phyloP scores from a whole-genome alignment of 2,329 filamentous ascomycete species.

The Pseudogymnoascus sp. region DNA sequence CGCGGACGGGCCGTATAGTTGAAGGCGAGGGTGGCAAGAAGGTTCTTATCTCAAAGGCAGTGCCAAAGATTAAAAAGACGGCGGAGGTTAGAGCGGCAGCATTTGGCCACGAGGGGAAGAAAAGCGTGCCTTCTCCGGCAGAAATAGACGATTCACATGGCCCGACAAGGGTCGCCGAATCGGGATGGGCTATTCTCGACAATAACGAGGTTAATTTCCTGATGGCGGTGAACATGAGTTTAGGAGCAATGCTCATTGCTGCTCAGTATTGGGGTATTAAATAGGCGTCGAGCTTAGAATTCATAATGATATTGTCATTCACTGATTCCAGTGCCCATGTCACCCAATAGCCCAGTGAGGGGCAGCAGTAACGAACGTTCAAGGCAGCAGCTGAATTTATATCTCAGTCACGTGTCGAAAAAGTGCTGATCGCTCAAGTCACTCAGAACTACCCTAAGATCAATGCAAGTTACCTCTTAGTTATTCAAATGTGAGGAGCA shows the following conservation, averaged over 20 bases:
- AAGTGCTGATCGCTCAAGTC: too few relatives aligned
- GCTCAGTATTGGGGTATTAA: conserved; percentile 6
- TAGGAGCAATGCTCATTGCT: conserved; percentile 65
- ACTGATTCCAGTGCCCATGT: not conserved
- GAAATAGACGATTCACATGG: conserved; percentile 29
- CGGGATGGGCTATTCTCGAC: conserved; percentile 69
- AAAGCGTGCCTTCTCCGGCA: conserved; percentile 34
- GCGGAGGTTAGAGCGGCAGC: conserved; percentile 36
- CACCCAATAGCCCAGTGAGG: not conserved
- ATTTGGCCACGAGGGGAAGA: conserved; percentile 38
- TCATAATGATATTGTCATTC: not conserved
- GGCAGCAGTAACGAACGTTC: not conserved
- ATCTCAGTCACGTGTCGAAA: too few relatives aligned
- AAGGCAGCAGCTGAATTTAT: too few relatives aligned
- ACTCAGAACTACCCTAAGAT: too few relatives aligned
- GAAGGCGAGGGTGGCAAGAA: conserved; percentile 71
- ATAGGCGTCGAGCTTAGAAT: conserved; percentile 1
- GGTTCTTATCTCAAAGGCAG: conserved; percentile 38
- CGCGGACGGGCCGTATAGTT: conserved; percentile 75
- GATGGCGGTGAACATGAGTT: conserved; percentile 78
- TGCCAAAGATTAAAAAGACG: conserved; percentile 28
- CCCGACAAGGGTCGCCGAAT: conserved; percentile 46
- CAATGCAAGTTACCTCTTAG: too few relatives aligned
- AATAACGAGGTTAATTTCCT: conserved; percentile 94
- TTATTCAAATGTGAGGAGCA: too few relatives aligned